Conservation (phyloP, 441 rosid genomes). For the Croton laevigatus region DNA sequence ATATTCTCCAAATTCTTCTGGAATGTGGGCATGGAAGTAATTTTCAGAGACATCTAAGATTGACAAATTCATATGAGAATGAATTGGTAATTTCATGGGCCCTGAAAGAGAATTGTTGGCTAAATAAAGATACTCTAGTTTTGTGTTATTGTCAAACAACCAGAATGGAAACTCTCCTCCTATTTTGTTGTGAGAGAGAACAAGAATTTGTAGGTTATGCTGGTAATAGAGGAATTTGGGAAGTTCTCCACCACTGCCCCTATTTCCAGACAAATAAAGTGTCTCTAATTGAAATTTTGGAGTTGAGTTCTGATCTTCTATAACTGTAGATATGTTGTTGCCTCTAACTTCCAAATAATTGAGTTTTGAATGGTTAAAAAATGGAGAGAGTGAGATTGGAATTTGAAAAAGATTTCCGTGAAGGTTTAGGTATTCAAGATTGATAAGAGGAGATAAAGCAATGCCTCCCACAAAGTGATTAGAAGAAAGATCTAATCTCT, state of each 20-base stretch:
- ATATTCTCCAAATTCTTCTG: too few relatives aligned
- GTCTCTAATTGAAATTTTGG: too few relatives aligned
- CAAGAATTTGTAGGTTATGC: background rate
- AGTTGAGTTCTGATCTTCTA: background rate
- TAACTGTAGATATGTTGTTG: constrained; percentile 11
- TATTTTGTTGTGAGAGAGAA: constrained; percentile 14
- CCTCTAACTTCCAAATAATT: background rate
- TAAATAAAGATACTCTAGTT: background rate
- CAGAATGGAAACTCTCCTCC: too few relatives aligned
- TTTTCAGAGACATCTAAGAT: constrained; percentile 21
- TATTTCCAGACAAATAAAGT: too few relatives aligned
- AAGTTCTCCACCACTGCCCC: too few relatives aligned
- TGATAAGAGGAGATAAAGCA: constrained; percentile 12
- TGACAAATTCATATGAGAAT: constrained; percentile 5
- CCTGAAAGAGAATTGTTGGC: constrained; percentile 19
- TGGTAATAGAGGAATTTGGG: constrained; percentile 28
- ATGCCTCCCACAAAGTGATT: constrained; percentile 15
- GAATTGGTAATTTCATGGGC: too few relatives aligned
- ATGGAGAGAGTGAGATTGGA: constrained; percentile 16
- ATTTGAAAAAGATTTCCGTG: too few relatives aligned
- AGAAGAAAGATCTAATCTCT: too few relatives aligned
- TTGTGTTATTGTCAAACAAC: constrained; percentile 33
- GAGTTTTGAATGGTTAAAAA: constrained; percentile 29
- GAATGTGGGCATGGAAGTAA: too few relatives aligned
- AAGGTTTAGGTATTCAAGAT: constrained; percentile 15